phyloP scores from a whole-genome alignment of 345 rosid genomes.

The Toxicodendron radicans region DNA sequence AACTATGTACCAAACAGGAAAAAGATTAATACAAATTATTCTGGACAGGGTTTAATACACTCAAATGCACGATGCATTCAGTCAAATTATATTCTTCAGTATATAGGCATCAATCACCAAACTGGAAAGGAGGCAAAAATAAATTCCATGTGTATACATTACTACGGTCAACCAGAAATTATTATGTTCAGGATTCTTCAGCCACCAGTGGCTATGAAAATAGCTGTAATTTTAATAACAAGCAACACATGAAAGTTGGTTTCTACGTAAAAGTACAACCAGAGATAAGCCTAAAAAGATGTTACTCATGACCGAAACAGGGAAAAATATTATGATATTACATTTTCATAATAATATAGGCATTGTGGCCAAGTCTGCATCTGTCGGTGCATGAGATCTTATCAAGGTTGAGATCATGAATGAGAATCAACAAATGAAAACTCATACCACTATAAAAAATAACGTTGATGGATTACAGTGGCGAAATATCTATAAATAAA shows the following conservation, averaged over 20 bases:
- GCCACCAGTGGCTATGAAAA: neutral
- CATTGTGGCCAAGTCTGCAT: neutral
- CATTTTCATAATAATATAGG: neutral
- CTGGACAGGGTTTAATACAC: neutral
- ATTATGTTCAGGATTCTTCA: too few relatives aligned
- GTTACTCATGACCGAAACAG: too few relatives aligned
- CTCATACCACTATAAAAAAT: neutral
- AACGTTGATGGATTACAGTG: neutral
- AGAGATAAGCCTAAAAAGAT: neutral
- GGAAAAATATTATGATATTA: too few relatives aligned
- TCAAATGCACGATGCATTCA: neutral
- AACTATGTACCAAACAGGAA: neutral
- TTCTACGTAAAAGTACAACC: neutral
- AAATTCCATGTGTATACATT: neutral
- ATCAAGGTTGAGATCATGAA: neutral
- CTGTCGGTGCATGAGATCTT: neutral
- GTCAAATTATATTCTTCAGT: neutral
- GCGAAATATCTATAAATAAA: neutral
- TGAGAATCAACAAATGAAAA: neutral
- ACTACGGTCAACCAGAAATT: too few relatives aligned
- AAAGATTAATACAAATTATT: neutral
- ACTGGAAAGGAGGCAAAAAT: neutral
- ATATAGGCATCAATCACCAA: neutral
- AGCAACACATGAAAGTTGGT: neutral
- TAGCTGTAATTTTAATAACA: neutral